A percentile compares a stretch with the other conserved stretches of the same genome.
Evolutionary conservation across 1,284 basidiomycete genomes (phyloP).

Genomic region (Irpex sp.): DNA sequence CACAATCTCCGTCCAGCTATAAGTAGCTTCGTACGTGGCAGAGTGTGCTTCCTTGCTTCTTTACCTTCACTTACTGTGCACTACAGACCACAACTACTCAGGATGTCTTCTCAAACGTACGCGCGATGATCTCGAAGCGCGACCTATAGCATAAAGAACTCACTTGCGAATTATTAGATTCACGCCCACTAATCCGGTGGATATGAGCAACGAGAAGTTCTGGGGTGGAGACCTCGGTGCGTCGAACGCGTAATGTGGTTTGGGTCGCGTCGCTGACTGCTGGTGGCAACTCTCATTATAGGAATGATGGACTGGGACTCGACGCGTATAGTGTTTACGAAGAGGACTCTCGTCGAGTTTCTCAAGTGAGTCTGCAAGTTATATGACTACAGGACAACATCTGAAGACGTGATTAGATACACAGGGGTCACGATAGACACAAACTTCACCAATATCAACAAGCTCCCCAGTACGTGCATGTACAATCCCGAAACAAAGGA

Average conservation of each 20-base stretch:
- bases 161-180: constrained; percentile 37
- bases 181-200: constrained; percentile 50
- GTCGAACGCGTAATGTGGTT: constrained; percentile 14
- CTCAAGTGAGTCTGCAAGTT: constrained; percentile 43
- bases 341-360: constrained; percentile 68
- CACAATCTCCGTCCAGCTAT: too few species aligned
- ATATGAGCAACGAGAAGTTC: constrained; percentile 62
- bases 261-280: not conserved
- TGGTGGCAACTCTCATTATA: constrained; percentile 21
- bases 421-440: constrained; percentile 69
- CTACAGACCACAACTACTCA: not conserved
- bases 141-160: not conserved
- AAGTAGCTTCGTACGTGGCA: too few species aligned
- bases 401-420: constrained; percentile 34
- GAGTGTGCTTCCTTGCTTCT: not conserved
- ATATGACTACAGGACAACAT: too few species aligned
- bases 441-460: constrained; percentile 65
- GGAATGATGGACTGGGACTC: constrained; percentile 76
- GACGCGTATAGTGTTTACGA: constrained; percentile 70
- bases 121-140: not conserved
- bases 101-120: constrained; percentile 6
- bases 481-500: not conserved
- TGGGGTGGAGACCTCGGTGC: constrained; percentile 64
- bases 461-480: constrained; percentile 55
- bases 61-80: not conserved